Evolutionary conservation across 2,329 filamentous ascomycete species (phyloP), one percentile per base, ranked within the genome.

Genomic region (Uncinocarpus reesii): DNA sequence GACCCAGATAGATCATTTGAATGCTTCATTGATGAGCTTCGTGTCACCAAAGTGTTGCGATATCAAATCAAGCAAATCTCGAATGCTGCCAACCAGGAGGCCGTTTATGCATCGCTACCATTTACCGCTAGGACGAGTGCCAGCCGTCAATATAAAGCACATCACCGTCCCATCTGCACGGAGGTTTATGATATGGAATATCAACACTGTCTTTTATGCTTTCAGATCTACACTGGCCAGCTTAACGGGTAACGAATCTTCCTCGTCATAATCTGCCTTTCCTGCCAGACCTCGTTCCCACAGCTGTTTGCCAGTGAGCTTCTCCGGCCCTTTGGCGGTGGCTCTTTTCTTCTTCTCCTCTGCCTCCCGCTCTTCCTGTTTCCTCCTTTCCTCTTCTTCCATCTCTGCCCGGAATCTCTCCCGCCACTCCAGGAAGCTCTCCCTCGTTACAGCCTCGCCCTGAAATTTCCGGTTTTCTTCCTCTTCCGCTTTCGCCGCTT

Each of bases 381-480:
- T 73, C 54, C 81, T 77, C 56, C 69, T 75, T 57, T 70, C 66
- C 56, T 80, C 78, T 60, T 92, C 89, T 62, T 83, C 82, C 78
- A 90, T 82, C 71, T 96, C 92, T 61, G 75, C 72, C 53, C 79
- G 63, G 62, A 96, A 98, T 7, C 66, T 77, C 32, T 82, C 81
- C 48, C 86, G 76, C 92, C 92, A 98, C 56, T 77, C 78, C 56
- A 85, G 62, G 61, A 96, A 98, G 0, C 80, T 81, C 70, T 95
- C 87, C 18, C 80, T 75, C n/a, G 81, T 96, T 16, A 98, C 92
- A 26, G 80, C 75, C 29, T 86, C 86, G 50, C 92, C 92, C 64
- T 94, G 85, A 66, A 98, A 98, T 68, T 95, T 96, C 59, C 83
- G 80, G 65, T 98, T 98, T 72, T 98, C 92, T 65, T 92, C 88